These are phyloP conservation scores for Mycena rebaudengoi DNA, from an alignment of 768 basidiomycete species.

Conservation along the genomic window DNA sequence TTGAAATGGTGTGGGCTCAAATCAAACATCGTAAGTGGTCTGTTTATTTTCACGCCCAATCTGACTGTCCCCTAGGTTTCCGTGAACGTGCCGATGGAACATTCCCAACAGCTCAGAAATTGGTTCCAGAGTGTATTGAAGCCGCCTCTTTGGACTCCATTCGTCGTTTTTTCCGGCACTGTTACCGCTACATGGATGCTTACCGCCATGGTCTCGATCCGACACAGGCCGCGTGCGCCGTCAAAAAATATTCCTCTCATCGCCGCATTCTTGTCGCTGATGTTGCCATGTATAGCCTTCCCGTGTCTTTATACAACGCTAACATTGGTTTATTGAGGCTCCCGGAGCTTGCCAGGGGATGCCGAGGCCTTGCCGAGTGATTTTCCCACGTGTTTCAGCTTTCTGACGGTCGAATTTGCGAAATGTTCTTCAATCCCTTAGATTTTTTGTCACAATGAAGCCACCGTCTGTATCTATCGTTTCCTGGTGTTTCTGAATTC, in stretches of 20 bases:
- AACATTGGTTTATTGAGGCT: background rate
- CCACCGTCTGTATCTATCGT: background rate
- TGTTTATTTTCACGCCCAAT: too few relatives aligned
- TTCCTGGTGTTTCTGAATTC: background rate
- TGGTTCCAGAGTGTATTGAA: conserved; percentile 34
- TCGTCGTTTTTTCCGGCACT: conserved; percentile 29
- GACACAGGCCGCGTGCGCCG: conserved; percentile 35
- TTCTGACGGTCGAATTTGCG: background rate
- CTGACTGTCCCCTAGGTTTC: conserved; percentile 24
- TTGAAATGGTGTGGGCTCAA: conserved; percentile 40
- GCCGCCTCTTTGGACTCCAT: conserved; percentile 25
- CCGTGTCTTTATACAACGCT: background rate
- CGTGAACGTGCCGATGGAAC: conserved; percentile 31
- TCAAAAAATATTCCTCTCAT: conserved; percentile 38
- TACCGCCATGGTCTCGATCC: conserved; percentile 34
- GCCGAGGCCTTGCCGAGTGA: conserved; percentile 10
- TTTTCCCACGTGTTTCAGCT: conserved; percentile 18
- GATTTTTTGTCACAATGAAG: conserved; percentile 8
- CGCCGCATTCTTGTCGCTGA: conserved; percentile 24
- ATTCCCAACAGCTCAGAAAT: conserved; percentile 30
- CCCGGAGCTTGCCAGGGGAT: background rate
- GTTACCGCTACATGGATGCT: conserved; percentile 30
- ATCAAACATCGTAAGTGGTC: conserved; percentile 29
- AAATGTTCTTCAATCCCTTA: conserved; percentile 12
- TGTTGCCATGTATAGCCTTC: conserved; percentile 2